A percentile compares a stretch with the other conserved stretches of the same genome.
These are phyloP conservation scores for Micromonas commoda DNA, from an alignment of 139 green algal species.

Conservation along the genomic window DNA sequence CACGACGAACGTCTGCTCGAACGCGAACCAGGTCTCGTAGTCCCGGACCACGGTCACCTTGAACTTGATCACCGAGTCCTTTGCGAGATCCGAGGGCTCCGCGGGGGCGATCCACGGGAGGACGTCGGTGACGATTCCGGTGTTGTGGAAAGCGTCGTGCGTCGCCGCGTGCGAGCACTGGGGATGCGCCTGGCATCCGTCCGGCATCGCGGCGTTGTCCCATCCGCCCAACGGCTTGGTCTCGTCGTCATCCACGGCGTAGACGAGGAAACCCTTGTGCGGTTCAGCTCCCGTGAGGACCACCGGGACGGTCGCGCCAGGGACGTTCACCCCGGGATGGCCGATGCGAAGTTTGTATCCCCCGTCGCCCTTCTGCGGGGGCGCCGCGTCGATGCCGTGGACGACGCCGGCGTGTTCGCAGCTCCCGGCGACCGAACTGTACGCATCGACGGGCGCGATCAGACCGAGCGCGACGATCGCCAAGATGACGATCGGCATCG, in stretches of 20 bases:
- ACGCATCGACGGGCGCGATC: background rate
- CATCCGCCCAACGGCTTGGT: background rate
- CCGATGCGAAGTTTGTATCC: background rate
- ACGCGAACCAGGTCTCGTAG: background rate
- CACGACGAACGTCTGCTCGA: background rate
- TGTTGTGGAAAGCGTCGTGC: background rate
- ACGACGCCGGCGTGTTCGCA: conserved; percentile 8
- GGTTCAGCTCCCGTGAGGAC: background rate
- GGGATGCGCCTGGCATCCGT: background rate
- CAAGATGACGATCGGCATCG: background rate
- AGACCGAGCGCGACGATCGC: background rate
- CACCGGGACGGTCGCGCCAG: background rate
- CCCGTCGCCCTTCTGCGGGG: background rate
- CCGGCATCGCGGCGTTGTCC: background rate
- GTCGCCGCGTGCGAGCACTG: background rate
- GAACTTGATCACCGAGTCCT: background rate
- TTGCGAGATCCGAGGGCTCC: background rate
- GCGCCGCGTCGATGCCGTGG: background rate
- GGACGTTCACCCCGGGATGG: background rate
- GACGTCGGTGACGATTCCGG: background rate
- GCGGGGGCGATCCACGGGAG: background rate
- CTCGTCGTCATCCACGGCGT: background rate
- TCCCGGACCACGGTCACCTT: background rate
- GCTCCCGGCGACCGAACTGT: background rate
- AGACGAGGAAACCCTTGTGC: background rate